phyloP scores from a whole-genome alignment of 75 land plant species.

The Adiantum capillusveneris region DNA sequence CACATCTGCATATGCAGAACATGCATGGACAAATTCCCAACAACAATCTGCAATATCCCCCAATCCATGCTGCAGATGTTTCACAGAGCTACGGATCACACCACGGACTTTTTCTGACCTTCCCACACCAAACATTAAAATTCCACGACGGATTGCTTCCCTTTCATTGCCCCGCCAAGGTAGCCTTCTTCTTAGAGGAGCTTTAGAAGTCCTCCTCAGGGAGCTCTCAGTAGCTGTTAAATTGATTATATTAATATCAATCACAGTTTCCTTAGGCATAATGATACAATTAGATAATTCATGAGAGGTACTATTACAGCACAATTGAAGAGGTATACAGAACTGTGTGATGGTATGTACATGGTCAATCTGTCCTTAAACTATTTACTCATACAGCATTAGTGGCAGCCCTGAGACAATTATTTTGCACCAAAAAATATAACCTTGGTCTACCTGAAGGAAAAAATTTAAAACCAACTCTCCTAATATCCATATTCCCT shows the following conservation, averaged over 20 bases:
- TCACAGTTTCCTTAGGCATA: no score
- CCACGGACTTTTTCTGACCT: constrained; percentile 34
- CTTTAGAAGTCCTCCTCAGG: constrained; percentile 18
- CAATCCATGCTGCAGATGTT: constrained; percentile 31
- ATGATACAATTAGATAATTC: no score
- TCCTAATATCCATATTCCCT: no score
- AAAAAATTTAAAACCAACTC: no score
- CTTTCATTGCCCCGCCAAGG: constrained; percentile 31
- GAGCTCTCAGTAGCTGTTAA: constrained; percentile 13
- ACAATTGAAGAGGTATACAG: no score
- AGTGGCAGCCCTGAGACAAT: no score
- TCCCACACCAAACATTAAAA: constrained; percentile 36
- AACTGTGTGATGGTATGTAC: no score
- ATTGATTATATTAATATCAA: constrained; percentile 3
- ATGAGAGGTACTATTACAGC: no score
- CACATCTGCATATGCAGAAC: constrained; percentile 21
- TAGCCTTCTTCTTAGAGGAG: constrained; percentile 27
- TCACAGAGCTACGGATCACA: constrained; percentile 25
- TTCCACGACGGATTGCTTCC: constrained; percentile 29
- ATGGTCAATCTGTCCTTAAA: no score
- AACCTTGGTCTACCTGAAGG: no score
- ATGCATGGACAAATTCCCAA: constrained; percentile 38
- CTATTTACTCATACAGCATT: no score
- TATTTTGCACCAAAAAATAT: no score
- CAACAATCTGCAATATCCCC: constrained; percentile 37